These are phyloP conservation scores for Wickerhamiella bombiphila DNA, from an alignment of 805 yeast genomes.

Conservation along the genomic window DNA sequence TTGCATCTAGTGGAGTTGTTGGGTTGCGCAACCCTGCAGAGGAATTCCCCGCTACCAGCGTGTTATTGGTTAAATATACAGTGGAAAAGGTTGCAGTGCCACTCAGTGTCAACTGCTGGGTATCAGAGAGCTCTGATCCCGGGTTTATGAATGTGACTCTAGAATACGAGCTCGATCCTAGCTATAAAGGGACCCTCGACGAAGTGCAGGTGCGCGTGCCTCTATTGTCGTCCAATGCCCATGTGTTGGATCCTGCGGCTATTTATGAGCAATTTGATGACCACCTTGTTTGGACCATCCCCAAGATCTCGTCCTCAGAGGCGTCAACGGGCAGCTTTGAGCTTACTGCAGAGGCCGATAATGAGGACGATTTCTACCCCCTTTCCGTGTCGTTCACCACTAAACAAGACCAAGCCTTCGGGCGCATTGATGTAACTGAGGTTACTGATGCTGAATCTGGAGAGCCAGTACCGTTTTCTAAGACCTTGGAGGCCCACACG, in stretches of 20 bases:
- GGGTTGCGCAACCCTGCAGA: constrained; percentile 64
- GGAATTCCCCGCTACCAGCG: constrained; percentile 79
- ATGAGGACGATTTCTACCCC: constrained; percentile 83
- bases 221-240: constrained; percentile 42
- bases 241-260: constrained; percentile 27
- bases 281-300: constrained; percentile 54
- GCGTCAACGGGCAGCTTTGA: constrained; percentile 56
- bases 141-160: constrained; percentile 60
- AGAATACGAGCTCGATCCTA: constrained; percentile 64
- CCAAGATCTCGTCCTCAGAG: constrained; percentile 33
- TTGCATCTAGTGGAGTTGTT: constrained; percentile 41
- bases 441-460: constrained; percentile 36
- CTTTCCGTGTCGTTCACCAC: constrained; percentile 49
- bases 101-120: constrained; percentile 72
- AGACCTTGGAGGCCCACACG: constrained; percentile 11
- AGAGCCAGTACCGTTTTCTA: constrained; percentile 11
- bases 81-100: constrained; percentile 47
- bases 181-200: constrained; percentile 33
- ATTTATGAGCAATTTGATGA: constrained; percentile 42
- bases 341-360: constrained; percentile 55
- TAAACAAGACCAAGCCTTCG: constrained; percentile 33
- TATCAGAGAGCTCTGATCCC: constrained; percentile 39
- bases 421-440: constrained; percentile 48
- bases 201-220: constrained; percentile 52
- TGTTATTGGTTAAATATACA: constrained; percentile 91